Evolutionary conservation across 495 filamentous ascomycete species (phyloP), one percentile per base, ranked within the genome.

Genomic region (Penicillium macrosclerotiorum): DNA sequence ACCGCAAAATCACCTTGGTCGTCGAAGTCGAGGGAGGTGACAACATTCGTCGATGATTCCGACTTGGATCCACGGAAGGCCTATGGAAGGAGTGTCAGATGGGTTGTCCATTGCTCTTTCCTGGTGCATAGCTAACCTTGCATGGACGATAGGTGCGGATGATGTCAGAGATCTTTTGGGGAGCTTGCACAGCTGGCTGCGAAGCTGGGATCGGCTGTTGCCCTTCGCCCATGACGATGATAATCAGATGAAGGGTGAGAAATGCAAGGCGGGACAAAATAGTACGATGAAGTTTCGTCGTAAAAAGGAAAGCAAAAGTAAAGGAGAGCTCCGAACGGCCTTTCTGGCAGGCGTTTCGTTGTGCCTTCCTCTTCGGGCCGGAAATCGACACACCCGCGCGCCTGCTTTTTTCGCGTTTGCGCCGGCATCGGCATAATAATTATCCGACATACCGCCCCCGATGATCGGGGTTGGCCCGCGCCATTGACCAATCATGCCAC

Each of bases 21-120:
- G 67, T 97, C 91, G 57, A 96, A 97, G 69, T 97, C 91, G 54
- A 99, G 80, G 4, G 91, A 96, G 1, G 83, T 86, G 31, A 78
- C 67, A 36, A 64, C 63, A 25, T 61, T 59, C 3, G 67, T 58
- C 5, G 67, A 54, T 25, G 51, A 42, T 11, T 71, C 68, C 42
- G 66, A 61, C 55, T 76, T 74, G 4, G 67, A 55, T 12, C 58
- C 42, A 44, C 55, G 59, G 54, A 74, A 75, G 3, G 57, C 48
- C 71, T 75, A 35, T n/a, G 16, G 17, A 8, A 8, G 1, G 16
- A 13, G 6, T 30, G 20, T 17, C 8, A 17, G 38, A 8, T 27
- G 3, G 12, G 24, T 27, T 35, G 37, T 60, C 49, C 12, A n/a
- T 31, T 26, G 16, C 27, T 54, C n/a, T n/a, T n/a, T n/a, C n/a